Evolutionary conservation across 164 flowering plant genomes (phyloP).

Genomic region (Berberis vulgaris): DNA sequence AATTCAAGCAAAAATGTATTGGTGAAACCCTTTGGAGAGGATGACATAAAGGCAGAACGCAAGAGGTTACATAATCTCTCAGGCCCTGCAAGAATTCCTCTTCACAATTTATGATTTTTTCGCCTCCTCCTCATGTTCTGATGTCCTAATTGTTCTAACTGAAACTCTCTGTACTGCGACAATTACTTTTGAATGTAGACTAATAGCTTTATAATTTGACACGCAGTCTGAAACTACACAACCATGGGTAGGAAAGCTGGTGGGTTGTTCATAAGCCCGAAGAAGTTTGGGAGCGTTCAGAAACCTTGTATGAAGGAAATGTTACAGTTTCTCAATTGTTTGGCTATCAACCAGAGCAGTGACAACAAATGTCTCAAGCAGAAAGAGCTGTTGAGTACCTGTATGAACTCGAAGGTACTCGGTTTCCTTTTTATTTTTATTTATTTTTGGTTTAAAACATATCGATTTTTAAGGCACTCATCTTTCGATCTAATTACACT

Average conservation of each 20-base stretch:
- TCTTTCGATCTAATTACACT: too few relatives aligned
- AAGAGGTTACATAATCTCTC: slow-evolving; percentile 65
- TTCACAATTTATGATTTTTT: slow-evolving; percentile 57
- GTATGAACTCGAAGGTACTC: background rate
- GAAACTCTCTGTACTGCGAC: too few relatives aligned
- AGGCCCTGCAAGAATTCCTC: slow-evolving; percentile 70
- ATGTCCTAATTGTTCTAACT: too few relatives aligned
- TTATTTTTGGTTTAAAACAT: too few relatives aligned
- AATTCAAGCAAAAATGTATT: slow-evolving; percentile 16
- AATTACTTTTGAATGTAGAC: too few relatives aligned
- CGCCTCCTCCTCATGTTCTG: too few relatives aligned
- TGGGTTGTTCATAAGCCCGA: background rate
- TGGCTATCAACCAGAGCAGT: background rate
- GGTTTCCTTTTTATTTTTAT: too few relatives aligned
- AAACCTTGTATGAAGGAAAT: background rate
- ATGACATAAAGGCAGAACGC: slow-evolving; percentile 53
- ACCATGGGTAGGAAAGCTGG: background rate
- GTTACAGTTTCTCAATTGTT: background rate
- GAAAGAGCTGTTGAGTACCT: background rate
- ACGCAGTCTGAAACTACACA: background rate
- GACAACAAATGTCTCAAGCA: background rate
- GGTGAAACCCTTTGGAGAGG: slow-evolving; percentile 44
- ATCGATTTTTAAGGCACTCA: too few relatives aligned
- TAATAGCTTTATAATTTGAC: background rate
- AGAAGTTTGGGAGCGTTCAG: background rate